These are phyloP conservation scores for Huntiella moniliformis DNA, from an alignment of 2,329 filamentous ascomycete species.

Conservation along the genomic window DNA sequence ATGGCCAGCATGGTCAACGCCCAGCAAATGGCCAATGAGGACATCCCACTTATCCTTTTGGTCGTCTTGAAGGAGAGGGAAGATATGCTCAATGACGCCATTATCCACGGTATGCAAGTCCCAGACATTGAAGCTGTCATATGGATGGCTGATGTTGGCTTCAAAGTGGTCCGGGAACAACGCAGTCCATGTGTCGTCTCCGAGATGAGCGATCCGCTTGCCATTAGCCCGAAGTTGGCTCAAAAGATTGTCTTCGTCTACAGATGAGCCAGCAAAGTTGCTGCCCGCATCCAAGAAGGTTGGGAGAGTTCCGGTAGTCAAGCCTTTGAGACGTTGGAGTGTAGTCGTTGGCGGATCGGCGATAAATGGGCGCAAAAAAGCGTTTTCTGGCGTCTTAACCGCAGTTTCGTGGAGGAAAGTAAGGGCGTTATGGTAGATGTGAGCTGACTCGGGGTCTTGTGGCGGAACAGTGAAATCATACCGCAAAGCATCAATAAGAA, in stretches of 20 bases:
- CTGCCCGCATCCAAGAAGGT: slow-evolving; percentile 89
- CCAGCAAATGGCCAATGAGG: slow-evolving; percentile 83
- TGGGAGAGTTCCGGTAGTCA: slow-evolving; percentile 87
- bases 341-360: slow-evolving; percentile 92
- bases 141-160: slow-evolving; percentile 64
- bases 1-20: slow-evolving; percentile 93
- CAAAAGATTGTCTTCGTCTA: slow-evolving; percentile 74
- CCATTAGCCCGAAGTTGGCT: slow-evolving; percentile 45
- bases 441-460: slow-evolving; percentile 25
- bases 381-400: slow-evolving; percentile 53
- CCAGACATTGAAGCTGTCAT: slow-evolving; percentile 97
- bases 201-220: slow-evolving; percentile 72
- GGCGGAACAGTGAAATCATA: slow-evolving; percentile 93
- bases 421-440: slow-evolving; percentile 65
- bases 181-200: slow-evolving; percentile 94
- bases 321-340: slow-evolving; percentile 73
- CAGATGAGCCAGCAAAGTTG: slow-evolving; percentile 86
- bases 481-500: slow-evolving; percentile 81
- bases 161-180: slow-evolving; percentile 92
- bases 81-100: slow-evolving; percentile 77
- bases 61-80: slow-evolving; percentile 53
- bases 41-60: slow-evolving; percentile 68
- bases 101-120: slow-evolving; percentile 94
- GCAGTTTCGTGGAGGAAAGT: slow-evolving; percentile 76
- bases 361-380: slow-evolving; percentile 85